A percentile compares a stretch with the other conserved stretches of the same genome.
Evolutionary conservation across 345 rosid species (phyloP).

Genomic region (Cardamine resedifolia): DNA sequence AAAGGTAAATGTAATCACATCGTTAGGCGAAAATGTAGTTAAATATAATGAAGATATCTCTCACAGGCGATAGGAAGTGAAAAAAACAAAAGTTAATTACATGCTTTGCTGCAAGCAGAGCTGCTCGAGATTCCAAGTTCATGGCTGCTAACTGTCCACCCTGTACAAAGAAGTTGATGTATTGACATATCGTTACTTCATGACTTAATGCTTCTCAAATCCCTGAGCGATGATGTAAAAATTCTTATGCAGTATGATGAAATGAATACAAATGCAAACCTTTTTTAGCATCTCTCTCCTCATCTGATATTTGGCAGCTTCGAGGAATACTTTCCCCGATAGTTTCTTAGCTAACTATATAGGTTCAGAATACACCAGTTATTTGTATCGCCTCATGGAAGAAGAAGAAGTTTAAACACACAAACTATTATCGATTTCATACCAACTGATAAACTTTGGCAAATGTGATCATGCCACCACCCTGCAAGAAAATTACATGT

Average conservation of each 20-base stretch:
- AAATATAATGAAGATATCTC: conserved; percentile 1
- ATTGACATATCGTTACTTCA: not conserved
- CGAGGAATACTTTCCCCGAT: conserved; percentile 63
- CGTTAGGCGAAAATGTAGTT: not conserved
- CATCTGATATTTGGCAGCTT: conserved; percentile 87
- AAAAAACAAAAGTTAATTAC: conserved; percentile 26
- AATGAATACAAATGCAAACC: conserved; percentile 42
- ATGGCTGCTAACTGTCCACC: conserved; percentile 76
- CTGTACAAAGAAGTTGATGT: conserved; percentile 38
- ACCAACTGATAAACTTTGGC: conserved; percentile 78
- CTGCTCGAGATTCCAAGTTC: conserved; percentile 80
- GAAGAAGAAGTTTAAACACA: conserved; percentile 25
- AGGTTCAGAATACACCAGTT: conserved; percentile 24
- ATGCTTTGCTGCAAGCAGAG: conserved; percentile 87
- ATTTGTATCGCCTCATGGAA: conserved; percentile 10
- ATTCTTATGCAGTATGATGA: not conserved
- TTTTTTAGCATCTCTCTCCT: conserved; percentile 71
- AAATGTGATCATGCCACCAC: conserved; percentile 73
- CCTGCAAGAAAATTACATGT: conserved; percentile 44
- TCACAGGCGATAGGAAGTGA: not conserved
- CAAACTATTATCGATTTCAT: conserved; percentile 32
- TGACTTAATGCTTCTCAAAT: not conserved
- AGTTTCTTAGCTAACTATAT: conserved; percentile 62
- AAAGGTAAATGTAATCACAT: conserved; percentile 1
- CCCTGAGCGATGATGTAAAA: not conserved